Conservation (phyloP, 805 yeast species). For the Candida dendrica region DNA sequence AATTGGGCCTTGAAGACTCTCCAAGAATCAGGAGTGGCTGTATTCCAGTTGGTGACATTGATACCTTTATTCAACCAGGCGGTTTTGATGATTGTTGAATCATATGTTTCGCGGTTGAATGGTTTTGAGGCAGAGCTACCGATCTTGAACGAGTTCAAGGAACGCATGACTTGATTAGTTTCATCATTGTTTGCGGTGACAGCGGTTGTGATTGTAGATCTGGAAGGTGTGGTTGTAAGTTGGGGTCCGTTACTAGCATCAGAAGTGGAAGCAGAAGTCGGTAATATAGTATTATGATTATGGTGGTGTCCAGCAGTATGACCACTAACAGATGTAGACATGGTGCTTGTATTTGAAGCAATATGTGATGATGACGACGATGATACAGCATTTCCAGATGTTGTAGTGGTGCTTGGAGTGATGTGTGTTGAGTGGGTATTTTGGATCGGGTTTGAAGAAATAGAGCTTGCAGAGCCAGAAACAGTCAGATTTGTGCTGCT, state of each 20-base stretch:
- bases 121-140: constrained; percentile 10
- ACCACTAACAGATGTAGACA: background rate
- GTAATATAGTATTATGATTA: too few species aligned
- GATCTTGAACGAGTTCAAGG: constrained; percentile 7
- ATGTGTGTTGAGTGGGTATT: background rate
- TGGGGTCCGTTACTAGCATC: constrained; percentile 1
- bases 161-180: constrained; percentile 2
- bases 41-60: constrained; percentile 19
- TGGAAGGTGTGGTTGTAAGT: background rate
- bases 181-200: background rate
- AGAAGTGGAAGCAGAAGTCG: background rate
- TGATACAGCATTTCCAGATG: too few species aligned
- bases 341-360: background rate
- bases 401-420: background rate
- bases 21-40: constrained; percentile 20
- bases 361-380: background rate
- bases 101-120: constrained; percentile 27
- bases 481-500: background rate
- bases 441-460: background rate
- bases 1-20: constrained; percentile 57
- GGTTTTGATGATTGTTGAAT: constrained; percentile 34
- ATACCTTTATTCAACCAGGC: constrained; percentile 56
- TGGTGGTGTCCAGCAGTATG: background rate
- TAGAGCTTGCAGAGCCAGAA: constrained; percentile 2
- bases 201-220: background rate